A percentile compares a stretch with the other conserved stretches of the same genome.
These are phyloP conservation scores for Talaromyces pinophilus DNA, from an alignment of 2,329 filamentous ascomycete genomes.

Conservation along the genomic window DNA sequence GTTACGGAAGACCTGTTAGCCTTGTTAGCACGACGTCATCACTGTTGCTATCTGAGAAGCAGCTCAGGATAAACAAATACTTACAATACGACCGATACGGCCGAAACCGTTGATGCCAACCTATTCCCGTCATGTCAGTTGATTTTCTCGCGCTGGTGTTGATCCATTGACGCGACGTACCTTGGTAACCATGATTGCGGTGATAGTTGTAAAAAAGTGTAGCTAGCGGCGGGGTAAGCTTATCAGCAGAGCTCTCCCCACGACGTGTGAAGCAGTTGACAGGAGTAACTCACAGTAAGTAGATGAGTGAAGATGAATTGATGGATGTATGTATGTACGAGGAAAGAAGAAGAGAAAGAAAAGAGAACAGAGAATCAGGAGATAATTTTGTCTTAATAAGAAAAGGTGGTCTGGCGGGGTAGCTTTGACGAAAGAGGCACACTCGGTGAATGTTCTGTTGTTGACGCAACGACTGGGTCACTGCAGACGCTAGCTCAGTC, in stretches of 20 bases:
- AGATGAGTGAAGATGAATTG: background rate
- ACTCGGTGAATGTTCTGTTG: conserved; percentile 35
- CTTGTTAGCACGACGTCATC: conserved; percentile 30
- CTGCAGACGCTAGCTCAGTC: background rate
- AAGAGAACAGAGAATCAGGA: background rate
- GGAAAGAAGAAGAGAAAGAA: conserved; percentile 7
- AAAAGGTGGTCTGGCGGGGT: conserved; percentile 28
- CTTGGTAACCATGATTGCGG: conserved; percentile 42
- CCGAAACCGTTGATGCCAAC: conserved; percentile 99
- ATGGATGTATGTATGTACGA: background rate
- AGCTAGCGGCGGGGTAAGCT: conserved; percentile 31
- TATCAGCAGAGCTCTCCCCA: background rate
- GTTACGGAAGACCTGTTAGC: conserved; percentile 81
- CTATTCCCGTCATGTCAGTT: conserved; percentile 50
- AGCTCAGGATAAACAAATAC: conserved; percentile 28
- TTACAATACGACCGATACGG: conserved; percentile 92
- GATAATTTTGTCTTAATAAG: conserved; percentile 12
- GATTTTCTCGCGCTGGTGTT: background rate
- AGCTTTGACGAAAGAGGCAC: conserved; percentile 34
- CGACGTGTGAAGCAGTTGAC: no score
- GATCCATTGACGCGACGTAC: conserved; percentile 25
- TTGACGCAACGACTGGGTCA: conserved; percentile 35
- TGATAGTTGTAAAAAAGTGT: conserved; percentile 30
- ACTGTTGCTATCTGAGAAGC: background rate
- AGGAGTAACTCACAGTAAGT: background rate